Evolutionary conservation across 1,139 yeast genomes (phyloP).

Genomic region (Pichia sp.): DNA sequence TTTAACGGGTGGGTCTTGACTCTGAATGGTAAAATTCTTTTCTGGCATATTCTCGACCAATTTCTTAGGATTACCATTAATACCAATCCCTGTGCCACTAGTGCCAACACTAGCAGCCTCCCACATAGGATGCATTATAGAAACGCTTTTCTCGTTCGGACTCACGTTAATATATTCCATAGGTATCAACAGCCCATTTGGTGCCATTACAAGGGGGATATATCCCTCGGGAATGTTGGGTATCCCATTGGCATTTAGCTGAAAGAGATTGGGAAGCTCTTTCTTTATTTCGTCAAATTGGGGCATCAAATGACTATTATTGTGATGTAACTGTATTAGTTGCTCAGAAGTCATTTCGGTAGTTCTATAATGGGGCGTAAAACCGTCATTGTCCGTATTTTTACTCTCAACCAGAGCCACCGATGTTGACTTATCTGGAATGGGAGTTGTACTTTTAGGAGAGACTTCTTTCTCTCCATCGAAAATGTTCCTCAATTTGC

Average conservation of each 20-base stretch:
- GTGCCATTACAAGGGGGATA: slow-evolving; percentile 31
- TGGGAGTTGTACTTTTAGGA: neutral
- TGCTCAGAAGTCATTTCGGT: neutral
- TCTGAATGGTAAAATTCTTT: too few relatives aligned
- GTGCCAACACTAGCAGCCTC: slow-evolving; percentile 1
- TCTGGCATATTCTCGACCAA: too few relatives aligned
- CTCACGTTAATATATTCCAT: slow-evolving; percentile 24
- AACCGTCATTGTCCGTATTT: neutral
- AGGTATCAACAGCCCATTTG: slow-evolving; percentile 28
- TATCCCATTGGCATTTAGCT: slow-evolving; percentile 18
- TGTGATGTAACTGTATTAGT: neutral
- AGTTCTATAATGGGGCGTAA: neutral
- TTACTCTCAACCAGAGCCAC: neutral
- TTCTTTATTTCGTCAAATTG: neutral
- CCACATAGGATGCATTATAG: slow-evolving; percentile 18
- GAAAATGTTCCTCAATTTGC: neutral
- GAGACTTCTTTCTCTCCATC: neutral
- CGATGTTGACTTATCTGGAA: neutral
- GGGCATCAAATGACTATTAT: neutral
- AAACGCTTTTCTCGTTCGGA: slow-evolving; percentile 9
- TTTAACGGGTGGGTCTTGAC: too few relatives aligned
- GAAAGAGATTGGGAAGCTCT: slow-evolving; percentile 11
- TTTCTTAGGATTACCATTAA: neutral
- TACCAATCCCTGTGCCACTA: neutral
- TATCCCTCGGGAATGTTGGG: slow-evolving; percentile 28